Base-by-base conservation (phyloP, 768 basidiomycete species). In the Astraeus odoratus region DNA sequence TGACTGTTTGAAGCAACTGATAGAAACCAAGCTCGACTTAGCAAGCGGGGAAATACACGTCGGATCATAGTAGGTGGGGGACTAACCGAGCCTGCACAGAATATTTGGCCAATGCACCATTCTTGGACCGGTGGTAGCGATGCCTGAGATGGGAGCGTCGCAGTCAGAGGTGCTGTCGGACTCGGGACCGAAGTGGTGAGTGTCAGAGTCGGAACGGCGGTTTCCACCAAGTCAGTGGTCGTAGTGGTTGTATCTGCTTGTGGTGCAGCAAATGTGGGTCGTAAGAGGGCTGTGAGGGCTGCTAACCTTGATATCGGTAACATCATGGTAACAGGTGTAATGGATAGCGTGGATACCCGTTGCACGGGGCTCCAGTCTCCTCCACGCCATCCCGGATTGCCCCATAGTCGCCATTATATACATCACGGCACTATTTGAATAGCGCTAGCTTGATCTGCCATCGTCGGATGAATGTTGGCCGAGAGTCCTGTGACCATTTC, bases 1-100 rank as follows among this genome's bases (percentile, higher is more conserved):
- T 84, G 49, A 94, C 81, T 1, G 87, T 84, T 76, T 95, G 91
- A 20, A 96, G 70, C 8, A 91, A 57, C 87, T 90, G 7, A 54
- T 6, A 29, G 24, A 27, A 35, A 9, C 3, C n/a, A 15, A 12
- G 15, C 5, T 37, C 20, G 20, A 13, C 13, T 48, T 6, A 46
- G 44, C 26, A n/a, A 30, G 8, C 20, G 40, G 8, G 3, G 19
- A 18, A 42, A 5, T n/a, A 15, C 6, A 8, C 6, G 2, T 6
- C 13, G 9, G 24, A 29, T 10, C 12, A 13, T n/a, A 31, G 30
- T 13, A n/a, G 30, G 10, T 5, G 30, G 27, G 27, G 4, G 16
- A 52, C 81, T 48, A 57, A 89, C 88, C 20, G 72, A 44, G 27
- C 90, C 90, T 2, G 87, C 73, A 58, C 89, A 92, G 66, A 88